Conservation (phyloP, 805 yeast species). For the Saturnispora halmiae region DNA sequence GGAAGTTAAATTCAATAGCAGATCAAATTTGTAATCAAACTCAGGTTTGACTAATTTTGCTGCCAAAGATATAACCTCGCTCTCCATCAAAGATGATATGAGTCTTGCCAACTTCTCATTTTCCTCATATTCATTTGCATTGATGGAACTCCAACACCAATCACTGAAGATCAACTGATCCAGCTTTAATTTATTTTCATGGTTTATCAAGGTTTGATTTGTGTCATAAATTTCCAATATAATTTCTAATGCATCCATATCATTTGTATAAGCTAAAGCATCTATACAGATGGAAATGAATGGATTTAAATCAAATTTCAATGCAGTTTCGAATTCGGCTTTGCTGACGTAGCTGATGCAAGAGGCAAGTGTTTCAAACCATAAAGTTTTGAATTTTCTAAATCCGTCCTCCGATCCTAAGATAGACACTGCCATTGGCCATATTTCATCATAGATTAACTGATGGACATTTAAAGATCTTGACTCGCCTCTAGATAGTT, state of each 20-base stretch:
- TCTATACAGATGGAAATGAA: conserved; percentile 17
- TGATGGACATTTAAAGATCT: conserved; percentile 3
- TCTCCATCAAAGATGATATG: conserved; percentile 37
- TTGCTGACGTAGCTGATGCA: conserved; percentile 33
- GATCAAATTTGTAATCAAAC: conserved; percentile 35
- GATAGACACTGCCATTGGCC: conserved; percentile 2
- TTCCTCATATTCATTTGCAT: conserved; percentile 23
- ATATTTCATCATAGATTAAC: conserved; percentile 7
- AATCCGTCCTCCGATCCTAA: neutral
- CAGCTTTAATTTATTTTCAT: conserved; percentile 25
- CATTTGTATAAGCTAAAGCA: conserved; percentile 13
- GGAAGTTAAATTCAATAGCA: conserved; percentile 44
- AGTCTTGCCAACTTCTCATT: conserved; percentile 38
- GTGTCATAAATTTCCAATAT: conserved; percentile 39
- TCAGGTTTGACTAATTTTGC: conserved; percentile 30
- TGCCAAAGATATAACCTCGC: conserved; percentile 37
- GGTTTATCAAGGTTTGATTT: conserved; percentile 34
- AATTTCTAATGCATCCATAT: conserved; percentile 27
- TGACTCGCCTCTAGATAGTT: conserved; percentile 7
- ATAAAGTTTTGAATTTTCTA: conserved; percentile 9
- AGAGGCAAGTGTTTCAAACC: conserved; percentile 27
- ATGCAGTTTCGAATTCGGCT: conserved; percentile 29
- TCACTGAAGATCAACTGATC: conserved; percentile 32
- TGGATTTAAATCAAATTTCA: conserved; percentile 21
- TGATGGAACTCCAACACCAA: conserved; percentile 38